phyloP scores from a whole-genome alignment of 192 early-diverging fungal species.

The Fimicolochytrium jonesii region DNA sequence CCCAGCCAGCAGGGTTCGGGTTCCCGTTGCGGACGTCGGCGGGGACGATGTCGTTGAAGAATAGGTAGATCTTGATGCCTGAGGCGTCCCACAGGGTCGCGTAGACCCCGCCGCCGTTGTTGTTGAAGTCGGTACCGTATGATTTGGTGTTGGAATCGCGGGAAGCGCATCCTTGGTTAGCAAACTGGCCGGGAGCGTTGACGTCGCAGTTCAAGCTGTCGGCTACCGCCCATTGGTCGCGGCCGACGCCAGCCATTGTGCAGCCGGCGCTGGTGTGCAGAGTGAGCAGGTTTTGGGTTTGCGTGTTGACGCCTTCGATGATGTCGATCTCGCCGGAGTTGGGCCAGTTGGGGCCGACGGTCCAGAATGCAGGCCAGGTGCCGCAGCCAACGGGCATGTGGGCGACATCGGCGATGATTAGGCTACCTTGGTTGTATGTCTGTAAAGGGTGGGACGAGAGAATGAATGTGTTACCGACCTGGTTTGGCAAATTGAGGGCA shows the following conservation, averaged over 20 bases:
- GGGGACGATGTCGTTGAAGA: conserved; percentile 27
- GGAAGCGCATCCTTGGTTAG: conserved; percentile 22
- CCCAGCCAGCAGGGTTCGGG: conserved; percentile 36
- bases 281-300: conserved; percentile 21
- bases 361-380: conserved; percentile 52
- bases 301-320: conserved; percentile 41
- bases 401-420: background rate
- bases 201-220: background rate
- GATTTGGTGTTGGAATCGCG: background rate
- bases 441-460: background rate
- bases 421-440: background rate
- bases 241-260: conserved; percentile 22
- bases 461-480: background rate
- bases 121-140: conserved; percentile 35
- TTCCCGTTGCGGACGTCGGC: conserved; percentile 24
- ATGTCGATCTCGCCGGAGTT: conserved; percentile 46
- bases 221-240: background rate
- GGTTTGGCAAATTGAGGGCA: background rate
- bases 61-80: conserved; percentile 42
- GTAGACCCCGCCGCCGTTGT: conserved; percentile 37
- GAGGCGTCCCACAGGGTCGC: conserved; percentile 29
- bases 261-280: conserved; percentile 36
- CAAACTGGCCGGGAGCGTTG: background rate
- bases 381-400: conserved; percentile 48
- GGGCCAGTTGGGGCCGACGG: conserved; percentile 41